Base-by-base conservation (phyloP, 2,329 filamentous ascomycete genomes). In the Colletotrichum sp. region DNA sequence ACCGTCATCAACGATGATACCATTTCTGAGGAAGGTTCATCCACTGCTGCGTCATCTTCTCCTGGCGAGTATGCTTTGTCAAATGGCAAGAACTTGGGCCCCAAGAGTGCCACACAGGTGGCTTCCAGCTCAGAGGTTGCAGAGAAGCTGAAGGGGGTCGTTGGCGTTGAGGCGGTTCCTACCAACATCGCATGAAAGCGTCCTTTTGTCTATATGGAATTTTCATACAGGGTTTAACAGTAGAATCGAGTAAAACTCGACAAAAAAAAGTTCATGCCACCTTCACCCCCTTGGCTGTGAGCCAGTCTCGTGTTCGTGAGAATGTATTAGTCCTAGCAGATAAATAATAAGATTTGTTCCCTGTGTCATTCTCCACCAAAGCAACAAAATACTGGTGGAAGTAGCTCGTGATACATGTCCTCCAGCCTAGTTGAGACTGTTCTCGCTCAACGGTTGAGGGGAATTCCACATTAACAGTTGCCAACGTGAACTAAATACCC, bases 1-100 rank as follows among this genome's bases (percentile, higher is more conserved):
- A 43, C 21, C 2, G 63, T 60, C 18, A 15, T 60, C 5, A 52
- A 43, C 9, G 73, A 73, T 10, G 74, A 76, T 7, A 52, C 70
- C 6, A 13, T 48, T 6, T 76, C 73, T 4, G 64, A 60, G 6
- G 48, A 21, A 6, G 55, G 36, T 0, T 70, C 67, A 18, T 70
- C 67, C 3, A 59, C 67, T 2, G 64, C 60, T 10, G 69, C 61
- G 3, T 76, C 74, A 4, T 68, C 70, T 3, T 76, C 74, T 4
- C 64, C 70, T 3, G 48, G 61, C 6, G 74, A 73, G 21, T 76
- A 76, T 6, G 70, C 70, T 8, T 26, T 76, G 26, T 74, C 70
- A 6, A 69, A 34, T 16, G 74, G 43, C 26, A 76, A 76, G 59
- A 65, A 26, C 36, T 15, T 76, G 59, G 15, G 30, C 2, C 70